Evolutionary conservation across 192 early-diverging fungal species (phyloP), one percentile per base, ranked within the genome.

Genomic region (Anaeromyces robustus): DNA sequence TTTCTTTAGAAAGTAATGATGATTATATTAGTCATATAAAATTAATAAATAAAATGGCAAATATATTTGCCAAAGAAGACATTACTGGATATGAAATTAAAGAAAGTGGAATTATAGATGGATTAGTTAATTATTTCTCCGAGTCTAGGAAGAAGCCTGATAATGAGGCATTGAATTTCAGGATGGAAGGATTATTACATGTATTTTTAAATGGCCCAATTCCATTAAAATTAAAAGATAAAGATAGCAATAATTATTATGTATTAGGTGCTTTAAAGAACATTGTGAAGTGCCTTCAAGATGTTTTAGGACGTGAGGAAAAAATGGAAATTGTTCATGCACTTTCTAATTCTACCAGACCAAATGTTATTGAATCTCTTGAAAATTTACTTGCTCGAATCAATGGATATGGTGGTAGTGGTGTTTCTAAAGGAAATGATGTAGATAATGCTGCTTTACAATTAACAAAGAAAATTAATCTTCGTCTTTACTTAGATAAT

Each of bases 51-150:
- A 68, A 68, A n/a, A 28, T 68, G n/a, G 52, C 52, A 28, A 11
- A 4, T 4, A 28, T 68, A 68, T 68, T 68, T 68, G 52, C 52
- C 9, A 68, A 68, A 0, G 79, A 80, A 17, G 89, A 93, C 1
- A 89, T 94, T 41, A 95, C 94, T 17, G 91, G 91, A 11, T 94
- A 92, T 84, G 96, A 96, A 82, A 85, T 96, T 30, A 84, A 92
- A 79, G 92, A 91, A 80, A 95, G 92, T 80, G 93, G 94, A 14
- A 80, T 97, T 78, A 84, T 95, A 22, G 87, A 88, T 12, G 86
- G 86, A 28, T 77, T 95, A n/a, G 80, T 91, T 30, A 77, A 77
- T 11, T 92, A 89, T 81, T 79, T 93, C 41, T 82, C 85, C 12
- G 59, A 31, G n/a, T 39, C 78, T 29, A 34, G 78, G 29, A 39